Evolutionary conservation across 73 alveolate species (phyloP).

Genomic region (Paramecium sonneborni): DNA sequence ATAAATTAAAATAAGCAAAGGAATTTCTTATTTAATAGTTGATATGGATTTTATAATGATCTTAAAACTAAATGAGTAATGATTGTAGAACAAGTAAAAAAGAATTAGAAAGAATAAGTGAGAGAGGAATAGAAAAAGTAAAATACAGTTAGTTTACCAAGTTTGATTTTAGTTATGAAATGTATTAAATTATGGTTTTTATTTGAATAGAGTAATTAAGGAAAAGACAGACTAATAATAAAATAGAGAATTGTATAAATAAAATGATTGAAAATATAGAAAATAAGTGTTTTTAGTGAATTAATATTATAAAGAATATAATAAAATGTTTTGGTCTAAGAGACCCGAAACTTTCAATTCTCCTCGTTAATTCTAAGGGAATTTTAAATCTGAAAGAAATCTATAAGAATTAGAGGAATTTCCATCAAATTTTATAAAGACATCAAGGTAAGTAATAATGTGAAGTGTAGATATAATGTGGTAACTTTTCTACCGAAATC

Average conservation of each 20-base stretch:
- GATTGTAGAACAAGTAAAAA: too few relatives aligned
- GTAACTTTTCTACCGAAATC: conserved; percentile 78
- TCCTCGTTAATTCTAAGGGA: background rate
- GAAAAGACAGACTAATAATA: background rate
- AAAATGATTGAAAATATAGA: background rate
- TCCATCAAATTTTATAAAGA: conserved; percentile 80
- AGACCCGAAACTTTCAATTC: background rate
- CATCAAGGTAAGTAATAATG: conserved; percentile 71
- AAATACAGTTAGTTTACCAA: too few relatives aligned
- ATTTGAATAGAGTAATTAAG: background rate
- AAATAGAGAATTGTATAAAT: background rate
- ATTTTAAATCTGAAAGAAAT: background rate
- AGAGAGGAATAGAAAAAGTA: too few relatives aligned
- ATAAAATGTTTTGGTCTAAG: conserved; percentile 16
- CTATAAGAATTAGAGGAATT: background rate
- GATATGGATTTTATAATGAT: background rate
- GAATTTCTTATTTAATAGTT: background rate
- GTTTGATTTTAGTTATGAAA: too few relatives aligned
- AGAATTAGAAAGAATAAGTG: too few relatives aligned
- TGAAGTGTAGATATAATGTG: conserved; percentile 63
- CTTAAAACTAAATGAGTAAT: background rate
- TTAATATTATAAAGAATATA: background rate
- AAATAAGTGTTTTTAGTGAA: background rate
- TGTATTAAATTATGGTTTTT: too few relatives aligned
- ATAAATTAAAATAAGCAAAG: background rate